Evolutionary conservation across 805 yeast genomes (phyloP).

Genomic region (Zygoascus flipseniorum): DNA sequence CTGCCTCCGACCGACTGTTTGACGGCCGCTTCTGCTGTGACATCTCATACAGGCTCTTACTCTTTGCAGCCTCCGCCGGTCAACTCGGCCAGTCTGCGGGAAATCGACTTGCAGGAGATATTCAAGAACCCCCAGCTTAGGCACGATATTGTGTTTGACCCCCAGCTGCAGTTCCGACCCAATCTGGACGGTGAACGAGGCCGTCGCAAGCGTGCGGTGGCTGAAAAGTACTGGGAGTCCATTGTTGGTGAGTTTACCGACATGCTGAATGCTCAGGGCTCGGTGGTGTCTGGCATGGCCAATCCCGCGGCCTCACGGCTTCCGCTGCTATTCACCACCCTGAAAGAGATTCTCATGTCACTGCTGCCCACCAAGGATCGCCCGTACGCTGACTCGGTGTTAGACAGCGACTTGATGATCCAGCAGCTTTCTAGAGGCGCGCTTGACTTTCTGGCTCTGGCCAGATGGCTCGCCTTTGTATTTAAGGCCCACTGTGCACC

Average conservation of each 20-base stretch:
- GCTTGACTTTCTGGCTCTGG: constrained; percentile 62
- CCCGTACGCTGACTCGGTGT: constrained; percentile 52
- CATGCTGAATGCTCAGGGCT: background rate
- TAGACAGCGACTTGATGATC: constrained; percentile 66
- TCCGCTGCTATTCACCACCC: constrained; percentile 66
- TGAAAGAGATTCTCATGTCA: constrained; percentile 64
- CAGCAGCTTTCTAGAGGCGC: constrained; percentile 61
- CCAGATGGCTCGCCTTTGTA: constrained; percentile 65
- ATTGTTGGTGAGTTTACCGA: constrained; percentile 59
- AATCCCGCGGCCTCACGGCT: constrained; percentile 33
- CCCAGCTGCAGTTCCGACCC: constrained; percentile 84
- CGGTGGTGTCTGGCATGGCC: background rate
- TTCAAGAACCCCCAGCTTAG: constrained; percentile 85
- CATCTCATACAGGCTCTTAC: background rate
- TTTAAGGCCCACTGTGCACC: constrained; percentile 93
- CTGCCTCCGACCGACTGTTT: background rate
- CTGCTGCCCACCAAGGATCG: constrained; percentile 74
- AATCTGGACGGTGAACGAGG: constrained; percentile 89
- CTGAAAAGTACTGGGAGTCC: constrained; percentile 79
- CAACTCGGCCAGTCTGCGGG: constrained; percentile 69
- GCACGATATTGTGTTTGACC: constrained; percentile 89
- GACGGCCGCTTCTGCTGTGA: background rate
- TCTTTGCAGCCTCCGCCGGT: constrained; percentile 58
- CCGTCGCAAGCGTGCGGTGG: constrained; percentile 59
- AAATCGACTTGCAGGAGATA: constrained; percentile 81